Base-by-base conservation (phyloP, 2,329 filamentous ascomycete genomes). In the Diaporthe batatas region DNA sequence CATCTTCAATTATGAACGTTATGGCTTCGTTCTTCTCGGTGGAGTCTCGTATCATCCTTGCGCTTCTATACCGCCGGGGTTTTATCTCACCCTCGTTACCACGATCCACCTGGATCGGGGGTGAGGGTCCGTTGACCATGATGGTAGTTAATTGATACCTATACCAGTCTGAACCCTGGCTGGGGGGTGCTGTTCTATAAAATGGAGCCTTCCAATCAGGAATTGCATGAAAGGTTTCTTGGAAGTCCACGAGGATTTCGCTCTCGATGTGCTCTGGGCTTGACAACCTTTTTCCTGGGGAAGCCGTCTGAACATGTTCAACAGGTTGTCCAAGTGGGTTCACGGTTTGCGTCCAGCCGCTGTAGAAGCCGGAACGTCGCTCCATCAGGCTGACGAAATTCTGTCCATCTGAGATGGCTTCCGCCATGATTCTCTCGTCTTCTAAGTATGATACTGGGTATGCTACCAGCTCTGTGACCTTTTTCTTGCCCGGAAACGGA, bases 391-490 rank as follows among this genome's bases (percentile, higher is more conserved):
- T n/a, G 7, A 71, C 3, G 32, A 25, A 36, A 1, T n/a, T 44
- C 0, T 8, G 7, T 1, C 68, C 68, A 3, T 51, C 68, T 10
- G 47, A 1, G 0, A n/a, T 2, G n/a, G 55, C 29, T 29, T 64
- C 32, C 2, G 1, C 6, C 3, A 71, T 11, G 2, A 64, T 10
- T 3, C 51, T 2, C 0, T 18, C 18, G 6, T 64, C 34, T 12
- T 64, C 34, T 16, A 64, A 32, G 16, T 71, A 71, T 14, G 68
- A 71, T 1, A 64, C 2, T 16, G 68, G 68, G 14, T 54, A 71
- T 1, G 18, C 2, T 1, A 23, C 21, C 4, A 71, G 16, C 0
- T 64, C 55, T 32, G 42, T 64, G 0, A 71, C 44, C 2, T 42
- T 71, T 6, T 6, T 44, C 18, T n/a, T 6, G 3, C 68, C 68